Evolutionary conservation across 2,329 filamentous ascomycete species (phyloP), one percentile per base, ranked within the genome.

Genomic region (Westerdykella ornata): DNA sequence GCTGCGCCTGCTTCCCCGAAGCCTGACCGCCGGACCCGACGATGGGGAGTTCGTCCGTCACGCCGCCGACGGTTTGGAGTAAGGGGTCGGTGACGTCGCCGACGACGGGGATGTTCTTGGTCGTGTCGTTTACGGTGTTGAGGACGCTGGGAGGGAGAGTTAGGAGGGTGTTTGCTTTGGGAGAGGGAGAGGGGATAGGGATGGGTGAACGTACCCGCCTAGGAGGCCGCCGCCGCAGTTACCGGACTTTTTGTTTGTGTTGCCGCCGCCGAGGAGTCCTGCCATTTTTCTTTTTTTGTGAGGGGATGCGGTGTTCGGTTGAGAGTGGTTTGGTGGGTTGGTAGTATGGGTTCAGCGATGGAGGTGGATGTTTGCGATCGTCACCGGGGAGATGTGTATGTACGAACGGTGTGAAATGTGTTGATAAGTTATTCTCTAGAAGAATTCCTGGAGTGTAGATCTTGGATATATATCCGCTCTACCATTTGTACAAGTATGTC

Each of bases 241-340:
- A 9, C 45, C 45, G 3, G 30, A 20, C 12, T 41, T 37, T 20
- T 19, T 35, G 29, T 42, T 39, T 5, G 42, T 39, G 39, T 43
- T 42, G 5, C 48, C 43, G 39, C 45, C 43, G 26, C 43, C 49
- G 29, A 51, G 48, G 34, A 49, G 46, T 43, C 48, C 48, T n/a
- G 46, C 48, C 46, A 48, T 51, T 44, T 38, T 32, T 31, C 17
- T 5, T 17, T n/a, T 3, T 38, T 34, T 14, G 44, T 26, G 12
- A 11, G 22, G 22, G 7, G 3, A 26, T 26, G 22, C 12, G 22
- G 22, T 26, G 22, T 26, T 26, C 2, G 22, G 12, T 9, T 4
- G 22, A 11, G 8, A 8, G 3, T 26, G 22, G 22, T 26, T 26
- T 4, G 22, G 22, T 26, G 22, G 12, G 8, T 7, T 26, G 7